phyloP scores from a whole-genome alignment of 345 rosid genomes.

The Brassica napus region DNA sequence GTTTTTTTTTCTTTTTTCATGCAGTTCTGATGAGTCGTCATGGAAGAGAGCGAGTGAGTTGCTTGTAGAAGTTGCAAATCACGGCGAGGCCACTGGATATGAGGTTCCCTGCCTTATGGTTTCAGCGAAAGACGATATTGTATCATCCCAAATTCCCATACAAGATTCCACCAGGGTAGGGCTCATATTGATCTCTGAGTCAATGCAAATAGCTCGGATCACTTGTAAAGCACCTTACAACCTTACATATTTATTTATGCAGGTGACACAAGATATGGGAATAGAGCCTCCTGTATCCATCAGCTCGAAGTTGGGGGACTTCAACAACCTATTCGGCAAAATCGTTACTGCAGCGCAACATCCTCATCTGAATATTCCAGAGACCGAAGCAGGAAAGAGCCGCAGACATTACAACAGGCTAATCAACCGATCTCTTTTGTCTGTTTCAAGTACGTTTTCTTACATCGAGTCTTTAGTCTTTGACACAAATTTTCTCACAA shows the following conservation, averaged over 20 bases:
- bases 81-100: background rate
- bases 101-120: background rate
- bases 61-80: constrained; percentile 1
- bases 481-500: background rate
- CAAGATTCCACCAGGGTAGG: background rate
- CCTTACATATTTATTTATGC: background rate
- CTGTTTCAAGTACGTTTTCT: background rate
- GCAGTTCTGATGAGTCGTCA: background rate
- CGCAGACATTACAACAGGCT: background rate
- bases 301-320: background rate
- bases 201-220: background rate
- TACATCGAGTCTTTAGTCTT: background rate
- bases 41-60: background rate
- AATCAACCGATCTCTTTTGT: background rate
- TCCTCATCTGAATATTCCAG: background rate
- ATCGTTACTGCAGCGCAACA: background rate
- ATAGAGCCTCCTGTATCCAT: background rate
- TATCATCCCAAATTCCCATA: background rate
- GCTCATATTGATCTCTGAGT: background rate
- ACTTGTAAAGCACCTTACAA: background rate
- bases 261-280: background rate
- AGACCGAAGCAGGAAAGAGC: background rate
- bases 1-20: background rate
- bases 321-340: background rate
- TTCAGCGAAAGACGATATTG: background rate